Base-by-base conservation (phyloP, 78 protist genomes). In the Dictyostelium discoideum region DNA sequence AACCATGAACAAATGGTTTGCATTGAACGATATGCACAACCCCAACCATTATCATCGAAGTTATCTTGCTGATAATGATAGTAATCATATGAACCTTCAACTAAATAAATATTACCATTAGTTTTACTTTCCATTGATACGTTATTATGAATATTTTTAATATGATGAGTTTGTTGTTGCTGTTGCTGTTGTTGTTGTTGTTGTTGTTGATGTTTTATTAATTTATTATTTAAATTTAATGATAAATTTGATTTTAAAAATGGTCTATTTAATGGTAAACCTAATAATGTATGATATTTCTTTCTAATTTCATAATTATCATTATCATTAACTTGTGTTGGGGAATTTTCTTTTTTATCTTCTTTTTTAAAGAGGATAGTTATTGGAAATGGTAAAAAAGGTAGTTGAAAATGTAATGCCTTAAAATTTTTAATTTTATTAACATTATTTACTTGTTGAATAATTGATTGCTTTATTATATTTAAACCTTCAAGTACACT, bases 21-120 rank as follows among this genome's bases (percentile, higher is more conserved):
- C 92, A 98, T 94, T 26, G 97, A 95, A 46, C 99, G 74, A 69
- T 98, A 98, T 8, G 99, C 99, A 80, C 99, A 98, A 63, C 99
- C 99, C 99, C 99, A 98, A 20, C 99, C 99, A 40, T 90, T 65
- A 78, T 97, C 98, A 79, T 96, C 85, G 8, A 96, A 84, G 9
- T 67, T 22, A 81, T 97, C 98, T 65, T 93, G 97, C 22, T 9
- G 22, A 83, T 97, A 97, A 65, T 97, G 98, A 92, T 92, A 97
- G 74, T 97, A 97, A n/a, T 95, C 97, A 72, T 97, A 97, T 14
- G 79, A 54, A 1, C 98, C 98, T 14, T 86, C 63, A 11, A 95
- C 97, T 26, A 79, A 20, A 22, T 78, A 93, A 16, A 86, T 89
- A 29, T 10, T 93, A 26, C 96, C 96, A 9, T 24, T 90, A 0